Evolutionary conservation across 768 basidiomycete species (phyloP).

Genomic region (Podaxis sp.): DNA sequence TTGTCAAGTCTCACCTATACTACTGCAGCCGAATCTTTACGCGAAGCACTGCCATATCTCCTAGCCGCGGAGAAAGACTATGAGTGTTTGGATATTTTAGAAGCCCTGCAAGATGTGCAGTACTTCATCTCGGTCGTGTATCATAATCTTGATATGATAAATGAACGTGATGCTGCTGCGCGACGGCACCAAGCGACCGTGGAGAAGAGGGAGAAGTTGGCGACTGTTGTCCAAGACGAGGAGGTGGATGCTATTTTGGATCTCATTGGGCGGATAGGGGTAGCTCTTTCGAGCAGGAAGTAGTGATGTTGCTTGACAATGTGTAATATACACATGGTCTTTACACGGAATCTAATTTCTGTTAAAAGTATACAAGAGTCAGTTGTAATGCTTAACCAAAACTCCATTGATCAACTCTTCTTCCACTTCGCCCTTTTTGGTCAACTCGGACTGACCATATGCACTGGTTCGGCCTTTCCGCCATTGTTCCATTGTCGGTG

Average conservation of each 20-base stretch:
- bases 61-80: constrained; percentile 68
- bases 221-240: constrained; percentile 44
- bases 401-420: constrained; percentile 56
- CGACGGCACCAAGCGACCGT: constrained; percentile 46
- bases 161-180: constrained; percentile 55
- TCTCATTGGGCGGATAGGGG: constrained; percentile 57
- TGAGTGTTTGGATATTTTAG: constrained; percentile 51
- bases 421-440: constrained; percentile 43
- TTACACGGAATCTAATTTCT: background rate
- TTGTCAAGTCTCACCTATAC: background rate
- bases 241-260: constrained; percentile 57
- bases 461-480: constrained; percentile 47
- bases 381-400: constrained; percentile 58
- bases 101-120: constrained; percentile 64
- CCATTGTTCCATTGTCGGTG: constrained; percentile 54
- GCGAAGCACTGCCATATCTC: constrained; percentile 61
- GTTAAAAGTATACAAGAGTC: background rate
- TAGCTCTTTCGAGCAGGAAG: constrained; percentile 43
- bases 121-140: constrained; percentile 70
- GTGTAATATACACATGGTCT: background rate
- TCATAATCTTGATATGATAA: constrained; percentile 60
- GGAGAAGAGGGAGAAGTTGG: constrained; percentile 37
- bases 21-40: constrained; percentile 38
- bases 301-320: background rate
- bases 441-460: constrained; percentile 49